These are phyloP conservation scores for Beverwykella pulmonaria DNA, from an alignment of 495 filamentous ascomycete species.

Conservation along the genomic window DNA sequence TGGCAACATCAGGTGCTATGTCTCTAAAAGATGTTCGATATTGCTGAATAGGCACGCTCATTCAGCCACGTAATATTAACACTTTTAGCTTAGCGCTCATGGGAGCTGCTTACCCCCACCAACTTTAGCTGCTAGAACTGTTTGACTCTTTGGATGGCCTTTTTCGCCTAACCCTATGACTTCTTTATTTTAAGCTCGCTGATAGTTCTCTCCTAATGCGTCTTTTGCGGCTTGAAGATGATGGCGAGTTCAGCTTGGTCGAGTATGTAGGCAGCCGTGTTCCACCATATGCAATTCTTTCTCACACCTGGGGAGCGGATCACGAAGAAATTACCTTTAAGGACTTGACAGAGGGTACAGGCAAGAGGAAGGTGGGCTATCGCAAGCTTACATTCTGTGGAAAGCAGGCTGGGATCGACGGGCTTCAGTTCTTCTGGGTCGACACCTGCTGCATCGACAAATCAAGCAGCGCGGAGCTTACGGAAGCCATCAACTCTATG, in stretches of 20 bases:
- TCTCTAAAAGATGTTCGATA: no score
- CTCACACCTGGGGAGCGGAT: conserved; percentile 19
- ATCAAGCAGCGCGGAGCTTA: conserved; percentile 11
- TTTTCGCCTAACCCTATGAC: no score
- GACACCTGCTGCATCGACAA: conserved; percentile 14
- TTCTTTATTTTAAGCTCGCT: no score
- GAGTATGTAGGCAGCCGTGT: background rate
- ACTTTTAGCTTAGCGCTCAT: no score
- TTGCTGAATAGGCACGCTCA: no score
- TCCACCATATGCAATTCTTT: conserved; percentile 23
- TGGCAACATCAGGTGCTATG: no score
- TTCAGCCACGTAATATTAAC: no score
- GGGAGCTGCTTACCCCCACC: no score
- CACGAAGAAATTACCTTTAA: background rate
- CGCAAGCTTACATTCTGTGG: background rate
- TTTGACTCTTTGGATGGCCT: background rate
- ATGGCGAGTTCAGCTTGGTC: background rate
- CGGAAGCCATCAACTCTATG: conserved; percentile 14
- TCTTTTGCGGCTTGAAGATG: background rate
- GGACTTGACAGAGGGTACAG: background rate
- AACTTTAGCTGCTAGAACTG: background rate
- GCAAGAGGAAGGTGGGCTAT: background rate
- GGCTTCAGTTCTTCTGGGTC: conserved; percentile 3
- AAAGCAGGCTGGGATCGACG: background rate
- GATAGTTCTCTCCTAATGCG: background rate